A percentile compares a stretch with the other conserved stretches of the same genome.
Conservation (phyloP, 2,329 filamentous ascomycete genomes). For the Monosporascus sp. region DNA sequence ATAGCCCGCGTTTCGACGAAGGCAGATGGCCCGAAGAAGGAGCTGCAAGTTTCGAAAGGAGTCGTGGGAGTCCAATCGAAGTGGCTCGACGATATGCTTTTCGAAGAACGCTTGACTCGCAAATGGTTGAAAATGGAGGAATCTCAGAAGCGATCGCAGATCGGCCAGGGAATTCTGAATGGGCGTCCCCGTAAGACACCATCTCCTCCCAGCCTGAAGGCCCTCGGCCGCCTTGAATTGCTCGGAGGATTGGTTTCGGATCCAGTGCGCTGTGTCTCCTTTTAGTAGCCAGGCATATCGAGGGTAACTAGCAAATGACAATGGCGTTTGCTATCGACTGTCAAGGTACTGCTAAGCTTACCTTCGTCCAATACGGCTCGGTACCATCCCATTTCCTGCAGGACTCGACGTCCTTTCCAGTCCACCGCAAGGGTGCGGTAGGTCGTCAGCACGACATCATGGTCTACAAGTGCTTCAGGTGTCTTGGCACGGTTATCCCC, state of each 20-base stretch:
- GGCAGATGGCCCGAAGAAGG: not conserved
- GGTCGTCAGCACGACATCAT: slow-evolving; percentile 4
- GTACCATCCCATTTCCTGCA: not conserved
- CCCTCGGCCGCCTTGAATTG: not conserved
- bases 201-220: not conserved
- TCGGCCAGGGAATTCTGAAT: slow-evolving; percentile 4
- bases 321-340: too few relatives aligned
- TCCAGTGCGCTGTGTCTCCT: slow-evolving; percentile 4
- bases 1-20: not conserved
- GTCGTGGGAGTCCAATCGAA: not conserved
- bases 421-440: slow-evolving; percentile 1
- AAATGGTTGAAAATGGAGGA: slow-evolving; percentile 5
- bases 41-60: not conserved
- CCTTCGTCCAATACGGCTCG: slow-evolving; percentile 3
- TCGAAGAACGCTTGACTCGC: not conserved
- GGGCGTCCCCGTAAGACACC: slow-evolving; percentile 5
- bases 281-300: not conserved
- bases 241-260: slow-evolving; percentile 1
- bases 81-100: not conserved
- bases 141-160: slow-evolving; percentile 3
- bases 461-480: not conserved
- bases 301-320: too few relatives aligned
- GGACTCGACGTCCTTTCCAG: not conserved
- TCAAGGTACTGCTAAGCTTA: not conserved
- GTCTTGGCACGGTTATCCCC: not conserved